These are phyloP conservation scores for Isoetes taiwanensis DNA, from an alignment of 75 land plant genomes.

Conservation along the genomic window DNA sequence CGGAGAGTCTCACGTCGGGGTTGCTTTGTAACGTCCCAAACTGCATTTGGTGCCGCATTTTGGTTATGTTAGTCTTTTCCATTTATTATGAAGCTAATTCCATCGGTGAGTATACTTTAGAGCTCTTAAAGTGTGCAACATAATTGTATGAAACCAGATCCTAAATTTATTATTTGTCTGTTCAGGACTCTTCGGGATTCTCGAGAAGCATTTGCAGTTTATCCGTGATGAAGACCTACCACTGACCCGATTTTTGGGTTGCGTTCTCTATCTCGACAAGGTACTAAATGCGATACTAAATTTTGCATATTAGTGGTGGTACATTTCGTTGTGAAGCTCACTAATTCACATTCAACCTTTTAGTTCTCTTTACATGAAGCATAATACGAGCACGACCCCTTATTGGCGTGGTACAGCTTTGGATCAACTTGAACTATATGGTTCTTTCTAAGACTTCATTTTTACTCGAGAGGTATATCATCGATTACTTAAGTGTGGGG, in stretches of 20 bases:
- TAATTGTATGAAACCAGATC: too few species aligned
- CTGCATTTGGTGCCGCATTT: conserved; percentile 71
- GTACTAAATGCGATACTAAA: conserved; percentile 15
- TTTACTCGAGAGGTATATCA: conserved; percentile 57
- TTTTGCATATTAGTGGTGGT: background rate
- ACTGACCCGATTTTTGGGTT: conserved; percentile 86
- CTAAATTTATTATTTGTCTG: background rate
- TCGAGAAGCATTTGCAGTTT: conserved; percentile 62
- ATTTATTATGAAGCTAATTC: conserved; percentile 62
- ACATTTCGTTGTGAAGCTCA: background rate
- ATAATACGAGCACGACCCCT: conserved; percentile 99
- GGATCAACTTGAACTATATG: conserved; percentile 96
- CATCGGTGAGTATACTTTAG: conserved; percentile 79
- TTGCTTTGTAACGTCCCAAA: conserved; percentile 39
- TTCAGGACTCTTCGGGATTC: conserved; percentile 64
- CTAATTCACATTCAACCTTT: background rate
- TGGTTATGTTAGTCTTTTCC: conserved; percentile 96
- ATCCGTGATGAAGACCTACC: conserved; percentile 45
- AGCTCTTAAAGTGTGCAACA: too few species aligned
- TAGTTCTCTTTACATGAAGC: conserved; percentile 92
- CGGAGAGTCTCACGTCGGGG: conserved; percentile 43
- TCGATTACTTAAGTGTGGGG: too few species aligned
- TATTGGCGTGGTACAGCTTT: conserved; percentile 98
- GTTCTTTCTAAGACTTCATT: conserved; percentile 71
- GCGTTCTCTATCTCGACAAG: conserved; percentile 85